Base-by-base conservation (phyloP, 371 early-diverging fungal genomes). In the Rhizopus arrhizus region DNA sequence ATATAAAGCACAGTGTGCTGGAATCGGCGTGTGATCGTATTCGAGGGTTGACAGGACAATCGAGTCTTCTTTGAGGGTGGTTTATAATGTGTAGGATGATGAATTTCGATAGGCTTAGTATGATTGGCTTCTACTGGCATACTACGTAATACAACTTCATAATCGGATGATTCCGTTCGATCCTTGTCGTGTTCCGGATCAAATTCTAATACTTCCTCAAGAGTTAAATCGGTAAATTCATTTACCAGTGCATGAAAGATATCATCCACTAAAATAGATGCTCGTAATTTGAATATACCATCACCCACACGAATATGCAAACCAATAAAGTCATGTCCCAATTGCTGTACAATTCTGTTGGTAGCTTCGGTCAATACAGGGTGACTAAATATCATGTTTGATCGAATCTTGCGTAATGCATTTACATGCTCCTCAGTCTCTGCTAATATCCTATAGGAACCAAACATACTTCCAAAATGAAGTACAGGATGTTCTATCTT, bases 401-500 rank as follows among this genome's bases (percentile, higher is more conserved):
- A 61, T 3, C 82, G 70, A 50, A 86, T 58, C 36, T 66, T 72
- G 31, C 58, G 62, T 4, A 77, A 61, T 15, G 74, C 52, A 6
- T 73, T 69, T 13, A 51, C 52, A 49, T 85, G 80, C 1, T 74
- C 72, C 6, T 53, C 56, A 0, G 75, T 74, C 50, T 72, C 74
- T 0, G 84, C 82, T 45, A 83, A 61, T 3, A 85, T 78, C 3
- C 85, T 72, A 42, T 83, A 80, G 0, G 73, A 69, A 0, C 83
- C 84, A 72, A 81, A 85, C 3, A 85, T 60, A 1, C 84, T 83
- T 0, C 84, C 82, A 59, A 85, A 83, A 41, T 83, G 84, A 16
- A 85, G 54, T 0, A 85, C 62, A 5, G 48, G 57, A 31, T 73
- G 68, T 1, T 80, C 69, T 13, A 81, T 72, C 0, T 68, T 65